phyloP scores from a whole-genome alignment of 495 filamentous ascomycete species.

The Aspergillus wentii region DNA sequence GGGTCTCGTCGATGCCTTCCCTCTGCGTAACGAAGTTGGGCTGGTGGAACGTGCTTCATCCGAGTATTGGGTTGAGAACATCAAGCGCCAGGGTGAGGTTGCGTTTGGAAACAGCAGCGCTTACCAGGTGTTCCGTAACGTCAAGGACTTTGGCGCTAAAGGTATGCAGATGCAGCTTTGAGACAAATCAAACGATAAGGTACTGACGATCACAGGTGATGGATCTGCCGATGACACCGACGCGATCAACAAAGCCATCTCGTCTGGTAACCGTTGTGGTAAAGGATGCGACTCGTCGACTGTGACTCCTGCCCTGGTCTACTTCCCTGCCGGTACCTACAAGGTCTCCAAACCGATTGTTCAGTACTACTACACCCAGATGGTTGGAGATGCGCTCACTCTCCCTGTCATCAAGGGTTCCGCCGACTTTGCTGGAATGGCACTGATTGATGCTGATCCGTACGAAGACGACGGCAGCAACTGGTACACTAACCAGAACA shows the following conservation, averaged over 20 bases:
- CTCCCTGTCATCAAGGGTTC: slow-evolving; percentile 75
- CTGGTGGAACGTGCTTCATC: slow-evolving; percentile 19
- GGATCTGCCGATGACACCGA: slow-evolving; percentile 78
- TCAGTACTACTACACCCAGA: slow-evolving; percentile 75
- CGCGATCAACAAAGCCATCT: slow-evolving; percentile 85
- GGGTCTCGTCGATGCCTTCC: slow-evolving; percentile 38
- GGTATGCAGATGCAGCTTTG: slow-evolving; percentile 36
- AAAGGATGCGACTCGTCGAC: slow-evolving; percentile 79
- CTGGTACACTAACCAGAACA: slow-evolving; percentile 94
- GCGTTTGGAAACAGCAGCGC: slow-evolving; percentile 52
- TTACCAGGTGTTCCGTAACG: slow-evolving; percentile 83
- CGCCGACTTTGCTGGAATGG: slow-evolving; percentile 73
- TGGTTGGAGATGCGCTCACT: slow-evolving; percentile 67
- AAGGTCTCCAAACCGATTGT: slow-evolving; percentile 62
- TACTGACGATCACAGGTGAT: slow-evolving; percentile 48
- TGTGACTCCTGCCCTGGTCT: slow-evolving; percentile 66
- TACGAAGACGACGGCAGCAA: slow-evolving; percentile 60
- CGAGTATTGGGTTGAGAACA: slow-evolving; percentile 69
- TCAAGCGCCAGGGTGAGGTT: slow-evolving; percentile 64
- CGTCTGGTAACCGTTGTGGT: slow-evolving; percentile 71
- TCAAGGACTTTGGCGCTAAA: slow-evolving; percentile 75
- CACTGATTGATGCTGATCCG: slow-evolving; percentile 84
- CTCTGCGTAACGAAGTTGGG: slow-evolving; percentile 15
- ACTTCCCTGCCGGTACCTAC: slow-evolving; percentile 79
- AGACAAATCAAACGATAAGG: slow-evolving; percentile 12